Evolutionary conservation across 129 eudicot species (phyloP), one percentile per base, ranked within the genome.

Genomic region (Flaveria bidentis): DNA sequence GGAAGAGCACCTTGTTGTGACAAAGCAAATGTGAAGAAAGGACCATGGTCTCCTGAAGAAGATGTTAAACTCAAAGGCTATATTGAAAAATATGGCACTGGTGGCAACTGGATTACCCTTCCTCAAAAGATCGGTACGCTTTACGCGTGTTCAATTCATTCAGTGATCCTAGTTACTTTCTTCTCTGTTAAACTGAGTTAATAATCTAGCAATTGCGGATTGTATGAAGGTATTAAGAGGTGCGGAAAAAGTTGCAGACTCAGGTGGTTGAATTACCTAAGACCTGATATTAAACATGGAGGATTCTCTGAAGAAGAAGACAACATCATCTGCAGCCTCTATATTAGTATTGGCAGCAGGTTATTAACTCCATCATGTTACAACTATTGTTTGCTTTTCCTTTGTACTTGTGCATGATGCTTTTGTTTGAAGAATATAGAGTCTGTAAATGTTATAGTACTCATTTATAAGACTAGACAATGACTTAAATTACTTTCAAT

Each of bases 1-100:
- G 97, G 97, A 52, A 75, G 95, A 82, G 96, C 97, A 57, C 97
- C 97, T 70, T 91, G 97, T 79, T 91, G 97, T 84, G 97, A 91
- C 73, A 91, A 91, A 84, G 85, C 86, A 11, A 84, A 84, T 69
- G 96, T 90, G 83, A 90, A 90, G 87, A 90, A 82, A 62, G 97
- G 97, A 11, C 97, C 97, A 28, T 91, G 97, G 97, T 85, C 80
- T 85, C 96, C 77, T 41, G 77, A 73, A 58, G 77, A 73, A 57
- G 77, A 73, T 57, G 69, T 44, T 42, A 73, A 18, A 73, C 77
- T 73, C 9, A 73, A 73, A 57, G 44, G 16, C 23, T 73, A 57
- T 25, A 73, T 73, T 4, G 55, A 57, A 73, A 73, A 42, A 45
- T 73, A 73, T 14, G 77, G 77, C 49, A 12, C 22, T 2, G 77